phyloP scores from a whole-genome alignment of 805 yeast genomes.

The Ogataea neopini region DNA sequence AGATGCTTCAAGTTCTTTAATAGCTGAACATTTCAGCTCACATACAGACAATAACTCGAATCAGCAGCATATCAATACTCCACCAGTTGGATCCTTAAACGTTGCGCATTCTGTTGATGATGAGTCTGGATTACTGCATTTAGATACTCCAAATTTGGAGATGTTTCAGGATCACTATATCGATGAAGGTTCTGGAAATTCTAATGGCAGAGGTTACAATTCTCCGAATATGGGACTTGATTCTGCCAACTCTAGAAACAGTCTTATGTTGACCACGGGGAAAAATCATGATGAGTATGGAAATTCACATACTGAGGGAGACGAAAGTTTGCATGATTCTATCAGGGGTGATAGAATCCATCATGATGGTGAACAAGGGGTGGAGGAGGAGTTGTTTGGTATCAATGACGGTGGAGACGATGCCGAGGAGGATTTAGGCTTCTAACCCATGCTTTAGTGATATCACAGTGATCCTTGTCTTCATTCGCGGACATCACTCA shows the following conservation, averaged over 20 bases:
- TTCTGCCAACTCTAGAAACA: slow-evolving; percentile 1
- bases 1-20: background rate
- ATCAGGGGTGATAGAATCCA: slow-evolving; percentile 6
- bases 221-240: slow-evolving; percentile 5
- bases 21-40: background rate
- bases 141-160: slow-evolving; percentile 23
- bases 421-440: slow-evolving; percentile 1
- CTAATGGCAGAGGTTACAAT: background rate
- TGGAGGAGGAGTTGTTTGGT: slow-evolving; percentile 8
- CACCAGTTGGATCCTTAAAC: slow-evolving; percentile 3
- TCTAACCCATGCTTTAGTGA: background rate
- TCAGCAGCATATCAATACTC: background rate
- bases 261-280: slow-evolving; percentile 11
- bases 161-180: slow-evolving; percentile 17
- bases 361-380: background rate
- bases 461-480: too few relatives aligned
- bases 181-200: background rate
- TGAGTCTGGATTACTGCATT: slow-evolving; percentile 7
- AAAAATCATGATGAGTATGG: background rate
- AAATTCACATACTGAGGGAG: background rate
- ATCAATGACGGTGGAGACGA: slow-evolving; percentile 2
- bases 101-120: slow-evolving; percentile 5
- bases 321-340: background rate
- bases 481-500: background rate
- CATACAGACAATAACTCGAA: slow-evolving; percentile 1